Evolutionary conservation across 805 yeast species (phyloP), one percentile per base, ranked within the genome.

Genomic region (Ogataea parapolymorpha): DNA sequence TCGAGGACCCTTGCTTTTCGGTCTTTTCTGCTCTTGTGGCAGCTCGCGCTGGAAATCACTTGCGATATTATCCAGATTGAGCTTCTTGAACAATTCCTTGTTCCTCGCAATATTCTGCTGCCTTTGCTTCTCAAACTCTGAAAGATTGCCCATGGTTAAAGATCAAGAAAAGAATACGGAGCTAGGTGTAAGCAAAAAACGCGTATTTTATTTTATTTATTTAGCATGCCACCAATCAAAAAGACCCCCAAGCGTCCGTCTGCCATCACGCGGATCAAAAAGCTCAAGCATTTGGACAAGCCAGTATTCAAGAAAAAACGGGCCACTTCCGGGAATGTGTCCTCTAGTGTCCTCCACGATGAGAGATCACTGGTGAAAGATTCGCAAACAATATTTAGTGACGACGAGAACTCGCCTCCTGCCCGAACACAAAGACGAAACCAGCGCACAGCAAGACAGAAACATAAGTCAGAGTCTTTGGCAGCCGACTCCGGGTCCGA

Each of bases 61-160:
- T 1, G 82, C 70, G 3, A 83, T 61, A 10, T 77, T 63, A 37
- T 78, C 80, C 14, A 91, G 68, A 49, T 88, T 84, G 49, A 91
- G 70, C 49, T 82, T 79, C 51, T 77, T 72, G 38, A 91, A 68
- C 17, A 90, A 72, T 49, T 80, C 85, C 59, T 80, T 79, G 63
- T 91, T 93, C 36, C 98, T 71, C 48, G 80, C 85, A 45, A 91
- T 93, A 57, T 87, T 88, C 44, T 78, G 86, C 55, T 75, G 80
- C 44, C 95, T 64, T 56, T 79, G 80, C 53, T 68, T 74, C 60
- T 85, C 93, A 56, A 85, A 82, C 26, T 80, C 87, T 2, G 85
- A 74, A 23, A 82, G 24, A 8, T 16, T 45, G 7, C 46, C 54
- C 66, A 62, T 62, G 13, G 17, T 35, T 12, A 10, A 12, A 13